Evolutionary conservation across 306 rosid genomes (phyloP), one percentile per base, ranked within the genome.

Genomic region (Casuarina equisetifolia): DNA sequence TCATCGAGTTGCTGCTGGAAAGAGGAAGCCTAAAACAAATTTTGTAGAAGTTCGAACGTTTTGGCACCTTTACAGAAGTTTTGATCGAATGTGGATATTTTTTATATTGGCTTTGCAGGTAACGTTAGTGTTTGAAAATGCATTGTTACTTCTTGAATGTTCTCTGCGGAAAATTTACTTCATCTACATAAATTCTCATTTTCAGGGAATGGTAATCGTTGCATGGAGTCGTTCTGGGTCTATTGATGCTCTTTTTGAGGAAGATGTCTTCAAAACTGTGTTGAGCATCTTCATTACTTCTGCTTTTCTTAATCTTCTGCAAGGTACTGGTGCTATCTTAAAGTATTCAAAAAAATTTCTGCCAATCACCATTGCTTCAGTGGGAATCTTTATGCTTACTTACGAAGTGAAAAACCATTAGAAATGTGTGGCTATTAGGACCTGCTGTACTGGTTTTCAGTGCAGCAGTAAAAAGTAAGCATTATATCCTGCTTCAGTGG

Each of bases 1-100:
- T 42, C 84, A 82, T 69, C 91, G 79, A 86, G 83, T 84, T 55
- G 80, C 77, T 78, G 57, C 83, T 74, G 93, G 76, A 54, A 88
- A 86, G 89, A 92, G 85, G 83, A 90, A 92, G 89, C 96, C 99
- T 38, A 96, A 96, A 91, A 87, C 97, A 64, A 96, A 91, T 82
- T 96, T 96, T 77, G 98, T 88, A 17, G 99, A 96, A 91, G 96
- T 92, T 61, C 99, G 99, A 45, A 92, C 99, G 4, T 96, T 84
- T 88, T 83, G 81, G 89, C 93, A 91, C 84, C 90, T 96, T 39
- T 96, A 92, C 74, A 89, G 99, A 87, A 92, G 97, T 82, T 96
- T 96, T 72, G 97, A 96, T 87, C 87, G 98, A 81, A 96, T 96
- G 99, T 96, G 99, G 99, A 87, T 91, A 67, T 92, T 96, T 89